A percentile compares a stretch with the other conserved stretches of the same genome.
These are phyloP conservation scores for Tulasnella calospora DNA, from an alignment of 768 basidiomycete species.

Conservation along the genomic window DNA sequence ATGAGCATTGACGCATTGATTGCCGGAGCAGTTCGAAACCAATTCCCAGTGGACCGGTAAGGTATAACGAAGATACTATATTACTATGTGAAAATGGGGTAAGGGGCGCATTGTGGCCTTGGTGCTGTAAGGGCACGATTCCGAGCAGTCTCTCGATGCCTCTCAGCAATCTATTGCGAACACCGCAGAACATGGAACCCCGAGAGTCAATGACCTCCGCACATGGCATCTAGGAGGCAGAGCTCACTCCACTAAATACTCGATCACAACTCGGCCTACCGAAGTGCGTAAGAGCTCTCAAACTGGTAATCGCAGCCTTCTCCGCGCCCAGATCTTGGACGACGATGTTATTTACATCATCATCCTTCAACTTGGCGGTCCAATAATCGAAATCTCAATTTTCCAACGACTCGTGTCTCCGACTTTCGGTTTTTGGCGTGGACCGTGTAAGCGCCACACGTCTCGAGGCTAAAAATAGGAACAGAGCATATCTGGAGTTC, in stretches of 20 bases:
- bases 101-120: too few species aligned
- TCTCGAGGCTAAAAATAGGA: neutral
- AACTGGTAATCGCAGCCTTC: conserved; percentile 81
- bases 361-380: conserved; percentile 83
- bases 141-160: too few species aligned
- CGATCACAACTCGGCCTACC: conserved; percentile 84
- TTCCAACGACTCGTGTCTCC: conserved; percentile 43
- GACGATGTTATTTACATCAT: conserved; percentile 90
- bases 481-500: neutral
- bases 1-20: too few species aligned
- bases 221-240: conserved; percentile 4
- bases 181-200: too few species aligned
- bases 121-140: too few species aligned
- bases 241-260: conserved; percentile 46
- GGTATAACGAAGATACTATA: too few species aligned
- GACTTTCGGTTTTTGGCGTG: too few species aligned
- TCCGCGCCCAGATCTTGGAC: conserved; percentile 91
- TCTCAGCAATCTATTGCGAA: too few species aligned
- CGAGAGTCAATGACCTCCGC: too few species aligned
- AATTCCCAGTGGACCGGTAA: too few species aligned
- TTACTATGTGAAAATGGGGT: too few species aligned
- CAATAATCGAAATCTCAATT: conserved; percentile 62
- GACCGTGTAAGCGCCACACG: neutral
- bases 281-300: conserved; percentile 88
- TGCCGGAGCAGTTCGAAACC: too few species aligned